phyloP scores from a whole-genome alignment of 202 grass and related monocot genomes.

The Brachypodium distachyon region DNA sequence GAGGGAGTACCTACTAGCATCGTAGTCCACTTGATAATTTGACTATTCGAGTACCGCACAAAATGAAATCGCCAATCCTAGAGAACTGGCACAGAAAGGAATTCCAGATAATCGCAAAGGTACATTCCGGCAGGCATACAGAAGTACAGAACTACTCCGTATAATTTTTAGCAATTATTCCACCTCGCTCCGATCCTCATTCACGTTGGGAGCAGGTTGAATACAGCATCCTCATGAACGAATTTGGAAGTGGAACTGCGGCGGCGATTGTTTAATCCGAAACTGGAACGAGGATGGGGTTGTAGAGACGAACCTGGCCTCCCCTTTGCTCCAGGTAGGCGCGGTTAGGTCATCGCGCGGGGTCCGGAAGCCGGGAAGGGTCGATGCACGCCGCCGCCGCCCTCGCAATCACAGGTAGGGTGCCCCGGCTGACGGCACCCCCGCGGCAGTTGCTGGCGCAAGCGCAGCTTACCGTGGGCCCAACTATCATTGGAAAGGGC shows the following conservation, averaged over 20 bases:
- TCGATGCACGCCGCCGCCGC: background rate
- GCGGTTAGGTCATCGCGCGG: background rate
- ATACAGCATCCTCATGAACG: background rate
- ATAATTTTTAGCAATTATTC: background rate
- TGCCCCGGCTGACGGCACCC: no score
- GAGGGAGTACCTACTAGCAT: background rate
- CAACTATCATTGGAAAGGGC: background rate
- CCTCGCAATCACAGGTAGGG: background rate
- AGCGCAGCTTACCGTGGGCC: background rate
- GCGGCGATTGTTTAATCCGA: background rate
- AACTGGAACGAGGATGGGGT: background rate
- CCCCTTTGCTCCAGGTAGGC: background rate
- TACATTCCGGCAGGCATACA: background rate
- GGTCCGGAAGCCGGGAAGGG: background rate
- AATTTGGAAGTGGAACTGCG: background rate
- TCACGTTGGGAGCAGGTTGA: background rate
- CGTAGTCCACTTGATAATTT: no score
- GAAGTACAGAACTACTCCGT: background rate
- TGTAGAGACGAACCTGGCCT: constrained; percentile 1
- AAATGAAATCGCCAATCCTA: background rate
- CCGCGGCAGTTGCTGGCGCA: background rate
- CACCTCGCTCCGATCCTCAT: background rate
- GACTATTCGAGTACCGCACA: background rate
- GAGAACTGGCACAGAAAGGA: background rate
- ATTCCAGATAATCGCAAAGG: background rate